Conservation (phyloP, 805 yeast genomes). For the Torulaspora gathmanii region DNA sequence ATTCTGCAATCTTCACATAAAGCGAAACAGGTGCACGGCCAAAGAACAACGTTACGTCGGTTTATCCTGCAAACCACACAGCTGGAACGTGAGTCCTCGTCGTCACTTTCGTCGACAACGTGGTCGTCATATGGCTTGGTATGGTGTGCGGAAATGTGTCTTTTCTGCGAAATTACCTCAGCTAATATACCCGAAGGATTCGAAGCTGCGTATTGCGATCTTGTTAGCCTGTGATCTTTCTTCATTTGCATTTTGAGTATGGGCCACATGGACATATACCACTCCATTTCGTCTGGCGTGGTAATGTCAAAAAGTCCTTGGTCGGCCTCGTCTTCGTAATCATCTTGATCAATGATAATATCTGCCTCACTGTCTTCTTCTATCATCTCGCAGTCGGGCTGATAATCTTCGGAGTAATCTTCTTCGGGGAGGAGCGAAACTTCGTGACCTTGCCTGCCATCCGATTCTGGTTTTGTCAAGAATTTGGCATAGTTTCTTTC, state of each 20-base stretch:
- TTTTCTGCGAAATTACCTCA: slow-evolving; percentile 27
- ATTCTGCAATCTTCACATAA: slow-evolving; percentile 80
- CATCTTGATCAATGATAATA: slow-evolving; percentile 4
- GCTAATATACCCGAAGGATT: slow-evolving; percentile 30
- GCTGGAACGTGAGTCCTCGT: slow-evolving; percentile 36
- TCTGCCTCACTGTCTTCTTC: slow-evolving; percentile 26
- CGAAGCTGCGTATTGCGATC: slow-evolving; percentile 34
- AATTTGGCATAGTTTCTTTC: slow-evolving; percentile 27
- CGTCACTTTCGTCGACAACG: slow-evolving; percentile 22
- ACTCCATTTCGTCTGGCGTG: slow-evolving; percentile 15
- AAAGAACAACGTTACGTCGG: slow-evolving; percentile 69
- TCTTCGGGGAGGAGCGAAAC: slow-evolving; percentile 37
- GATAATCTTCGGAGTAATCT: slow-evolving; percentile 37
- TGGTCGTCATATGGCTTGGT: slow-evolving; percentile 7
- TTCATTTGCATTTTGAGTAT: slow-evolving; percentile 25
- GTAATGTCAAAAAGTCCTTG: slow-evolving; percentile 4
- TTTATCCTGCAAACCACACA: slow-evolving; percentile 82
- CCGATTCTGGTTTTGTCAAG: slow-evolving; percentile 13
- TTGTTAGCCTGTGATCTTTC: slow-evolving; percentile 32
- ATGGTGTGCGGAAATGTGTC: slow-evolving; percentile 21
- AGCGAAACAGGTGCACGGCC: slow-evolving; percentile 93
- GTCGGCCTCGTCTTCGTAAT: slow-evolving; percentile 3
- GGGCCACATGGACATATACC: slow-evolving; percentile 31
- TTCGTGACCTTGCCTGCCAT: slow-evolving; percentile 23
- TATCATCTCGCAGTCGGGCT: slow-evolving; percentile 20